These are phyloP conservation scores for Talaromyces trachyspermus DNA, from an alignment of 495 filamentous ascomycete species.

Conservation along the genomic window DNA sequence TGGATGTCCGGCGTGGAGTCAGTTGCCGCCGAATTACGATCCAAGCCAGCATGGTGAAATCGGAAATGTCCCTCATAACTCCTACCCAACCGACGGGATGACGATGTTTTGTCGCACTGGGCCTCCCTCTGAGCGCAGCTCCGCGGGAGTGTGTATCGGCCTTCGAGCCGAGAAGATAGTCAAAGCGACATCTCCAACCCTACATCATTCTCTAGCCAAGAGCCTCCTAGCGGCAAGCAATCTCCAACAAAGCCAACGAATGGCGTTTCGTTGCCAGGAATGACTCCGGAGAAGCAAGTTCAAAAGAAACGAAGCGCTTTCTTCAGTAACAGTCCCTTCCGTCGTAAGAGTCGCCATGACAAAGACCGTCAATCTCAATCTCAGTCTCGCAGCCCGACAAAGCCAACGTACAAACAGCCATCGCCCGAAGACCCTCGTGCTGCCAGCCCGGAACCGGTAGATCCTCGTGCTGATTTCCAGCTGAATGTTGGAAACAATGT, in stretches of 20 bases:
- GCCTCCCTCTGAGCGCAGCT: conserved; percentile 77
- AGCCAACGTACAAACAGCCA: conserved; percentile 10
- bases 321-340: conserved; percentile 93
- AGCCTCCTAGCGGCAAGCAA: conserved; percentile 55
- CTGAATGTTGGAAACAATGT: conserved; percentile 96
- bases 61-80: conserved; percentile 74
- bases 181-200: conserved; percentile 87
- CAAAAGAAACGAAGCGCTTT: conserved; percentile 87
- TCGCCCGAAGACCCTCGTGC: conserved; percentile 22
- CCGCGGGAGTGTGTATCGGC: conserved; percentile 63
- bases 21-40: conserved; percentile 43
- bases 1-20: conserved; percentile 43
- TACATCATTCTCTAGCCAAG: conserved; percentile 83
- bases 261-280: conserved; percentile 34
- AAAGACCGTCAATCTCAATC: conserved; percentile 54
- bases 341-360: conserved; percentile 81
- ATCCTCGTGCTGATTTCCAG: conserved; percentile 86
- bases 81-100: conserved; percentile 95
- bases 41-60: conserved; percentile 58
- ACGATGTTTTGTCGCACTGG: conserved; percentile 93
- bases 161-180: conserved; percentile 73
- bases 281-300: conserved; percentile 55
- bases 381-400: conserved; percentile 29
- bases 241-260: conserved; percentile 62
- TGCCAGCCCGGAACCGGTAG: conserved; percentile 80